Evolutionary conservation across 495 filamentous ascomycete genomes (phyloP).

Genomic region (Daldinia bambusicola): DNA sequence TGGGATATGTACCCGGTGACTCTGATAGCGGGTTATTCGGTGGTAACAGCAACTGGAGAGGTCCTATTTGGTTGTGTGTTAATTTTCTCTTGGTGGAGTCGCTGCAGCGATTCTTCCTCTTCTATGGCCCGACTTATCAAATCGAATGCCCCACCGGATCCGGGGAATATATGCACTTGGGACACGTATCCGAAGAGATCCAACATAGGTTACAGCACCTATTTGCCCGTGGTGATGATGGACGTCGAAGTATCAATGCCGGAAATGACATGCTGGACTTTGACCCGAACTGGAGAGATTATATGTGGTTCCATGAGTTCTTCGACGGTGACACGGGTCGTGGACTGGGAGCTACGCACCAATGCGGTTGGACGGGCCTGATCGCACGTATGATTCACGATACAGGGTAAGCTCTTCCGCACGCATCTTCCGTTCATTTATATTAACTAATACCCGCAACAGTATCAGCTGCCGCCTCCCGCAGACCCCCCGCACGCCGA

Average conservation of each 20-base stretch:
- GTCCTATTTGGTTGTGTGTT: conserved; percentile 93
- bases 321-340: conserved; percentile 93
- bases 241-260: conserved; percentile 84
- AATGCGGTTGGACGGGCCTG: conserved; percentile 97
- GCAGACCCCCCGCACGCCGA: conserved; percentile 89
- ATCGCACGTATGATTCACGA: conserved; percentile 98
- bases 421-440: too few species aligned
- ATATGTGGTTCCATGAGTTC: conserved; percentile 96
- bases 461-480: conserved; percentile 91
- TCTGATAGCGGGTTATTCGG: conserved; percentile 94
- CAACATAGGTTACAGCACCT: conserved; percentile 95
- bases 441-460: conserved; percentile 29
- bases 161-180: conserved; percentile 94
- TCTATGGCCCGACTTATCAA: conserved; percentile 87
- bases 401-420: conserved; percentile 73
- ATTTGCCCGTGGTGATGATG: conserved; percentile 83
- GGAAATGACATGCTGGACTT: conserved; percentile 86
- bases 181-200: conserved; percentile 94
- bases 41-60: conserved; percentile 97
- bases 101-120: conserved; percentile 91
- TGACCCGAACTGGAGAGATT: conserved; percentile 90
- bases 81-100: conserved; percentile 96
- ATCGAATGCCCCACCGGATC: conserved; percentile 95
- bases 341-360: conserved; percentile 91
- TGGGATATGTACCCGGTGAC: conserved; percentile 91